Evolutionary conservation across 106 monocot genomes (phyloP).

Genomic region (Dioscorea dumetorum): DNA sequence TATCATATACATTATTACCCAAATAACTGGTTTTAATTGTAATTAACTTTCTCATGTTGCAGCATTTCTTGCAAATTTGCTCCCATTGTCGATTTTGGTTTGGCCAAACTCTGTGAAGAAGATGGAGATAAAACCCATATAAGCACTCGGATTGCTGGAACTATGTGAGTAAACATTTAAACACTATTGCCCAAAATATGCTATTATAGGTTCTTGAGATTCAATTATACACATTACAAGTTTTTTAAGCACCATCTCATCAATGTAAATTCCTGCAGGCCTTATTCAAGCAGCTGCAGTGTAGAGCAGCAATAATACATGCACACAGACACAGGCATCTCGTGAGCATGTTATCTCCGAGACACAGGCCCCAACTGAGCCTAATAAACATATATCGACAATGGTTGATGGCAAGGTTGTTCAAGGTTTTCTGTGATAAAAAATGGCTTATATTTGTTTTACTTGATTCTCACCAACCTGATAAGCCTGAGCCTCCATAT

Average conservation of each 20-base stretch:
- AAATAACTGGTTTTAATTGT: too few species aligned
- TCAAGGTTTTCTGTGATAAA: conserved; percentile 55
- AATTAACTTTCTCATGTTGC: too few species aligned
- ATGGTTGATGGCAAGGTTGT: conserved; percentile 64
- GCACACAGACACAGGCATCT: too few species aligned
- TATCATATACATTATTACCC: too few species aligned
- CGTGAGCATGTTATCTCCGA: too few species aligned
- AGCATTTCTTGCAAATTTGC: too few species aligned
- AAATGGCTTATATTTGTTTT: conserved; percentile 85
- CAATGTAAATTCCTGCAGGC: background rate
- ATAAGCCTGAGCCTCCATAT: conserved; percentile 82
- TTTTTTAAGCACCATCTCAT: too few species aligned
- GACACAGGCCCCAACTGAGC: conserved; percentile 61
- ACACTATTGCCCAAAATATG: background rate
- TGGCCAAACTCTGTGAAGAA: conserved; percentile 24
- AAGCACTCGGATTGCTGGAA: conserved; percentile 30
- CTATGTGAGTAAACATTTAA: conserved; percentile 18
- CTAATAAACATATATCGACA: conserved; percentile 53
- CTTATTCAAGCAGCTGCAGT: too few species aligned
- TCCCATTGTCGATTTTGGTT: conserved; percentile 43
- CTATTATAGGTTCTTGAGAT: too few species aligned
- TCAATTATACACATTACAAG: too few species aligned
- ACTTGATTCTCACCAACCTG: conserved; percentile 70
- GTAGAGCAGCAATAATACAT: too few species aligned
- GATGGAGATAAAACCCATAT: conserved; percentile 18